Percentiles rank a stretch among this genome's conserved stretches.
These are phyloP conservation scores for Acer negundo DNA, from an alignment of 345 rosid genomes.

Conservation along the genomic window DNA sequence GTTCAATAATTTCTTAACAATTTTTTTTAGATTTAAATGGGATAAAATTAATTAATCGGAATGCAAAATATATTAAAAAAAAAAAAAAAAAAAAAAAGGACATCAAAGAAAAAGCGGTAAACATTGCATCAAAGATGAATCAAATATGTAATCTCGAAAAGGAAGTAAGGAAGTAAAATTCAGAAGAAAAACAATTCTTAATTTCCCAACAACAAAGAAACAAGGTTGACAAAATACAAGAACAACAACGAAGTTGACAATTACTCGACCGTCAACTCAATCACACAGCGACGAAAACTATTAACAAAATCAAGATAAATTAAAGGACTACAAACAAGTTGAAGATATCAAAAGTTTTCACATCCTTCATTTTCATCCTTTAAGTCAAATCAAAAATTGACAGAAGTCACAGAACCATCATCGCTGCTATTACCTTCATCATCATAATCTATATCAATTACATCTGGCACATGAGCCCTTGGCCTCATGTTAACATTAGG, in stretches of 20 bases:
- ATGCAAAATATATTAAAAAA: too few species aligned
- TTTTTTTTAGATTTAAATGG: too few species aligned
- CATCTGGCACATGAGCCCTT: not conserved
- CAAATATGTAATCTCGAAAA: too few species aligned
- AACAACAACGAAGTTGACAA: not conserved
- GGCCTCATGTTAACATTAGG: not conserved
- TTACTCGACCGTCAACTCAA: not conserved
- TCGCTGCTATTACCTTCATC: not conserved
- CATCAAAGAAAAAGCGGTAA: too few species aligned
- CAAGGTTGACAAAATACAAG: not conserved
- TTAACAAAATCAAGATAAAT: not conserved
- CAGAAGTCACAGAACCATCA: not conserved
- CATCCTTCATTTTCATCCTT: not conserved
- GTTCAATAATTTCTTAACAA: too few species aligned
- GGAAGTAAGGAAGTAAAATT: too few species aligned
- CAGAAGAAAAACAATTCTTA: too few species aligned
- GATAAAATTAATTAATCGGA: too few species aligned
- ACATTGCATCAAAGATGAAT: too few species aligned
- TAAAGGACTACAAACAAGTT: not conserved
- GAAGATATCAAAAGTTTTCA: not conserved
- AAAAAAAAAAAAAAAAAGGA: too few species aligned
- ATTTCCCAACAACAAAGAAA: not conserved
- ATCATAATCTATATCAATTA: conserved; percentile 6
- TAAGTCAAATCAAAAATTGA: conserved; percentile 12
- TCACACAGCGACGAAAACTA: not conserved